Evolutionary conservation across 768 basidiomycete genomes (phyloP).

Genomic region (Antrodiella citrinella): DNA sequence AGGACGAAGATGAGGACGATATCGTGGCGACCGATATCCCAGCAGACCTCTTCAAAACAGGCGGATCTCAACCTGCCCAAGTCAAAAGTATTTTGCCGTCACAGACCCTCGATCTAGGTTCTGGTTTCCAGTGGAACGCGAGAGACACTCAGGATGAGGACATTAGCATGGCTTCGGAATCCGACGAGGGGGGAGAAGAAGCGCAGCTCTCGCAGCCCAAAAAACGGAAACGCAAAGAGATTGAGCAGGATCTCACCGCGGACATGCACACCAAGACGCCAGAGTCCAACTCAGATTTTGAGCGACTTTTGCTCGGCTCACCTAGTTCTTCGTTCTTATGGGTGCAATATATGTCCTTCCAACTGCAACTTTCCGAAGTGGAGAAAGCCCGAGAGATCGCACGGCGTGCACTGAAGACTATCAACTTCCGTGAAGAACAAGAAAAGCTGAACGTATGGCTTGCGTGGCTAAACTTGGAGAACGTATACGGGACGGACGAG

Average conservation of each 20-base stretch:
- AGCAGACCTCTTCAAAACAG: constrained; percentile 14
- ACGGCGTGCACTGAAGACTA: constrained; percentile 73
- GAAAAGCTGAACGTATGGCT: constrained; percentile 98
- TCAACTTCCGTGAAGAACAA: constrained; percentile 92
- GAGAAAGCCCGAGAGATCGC: constrained; percentile 91
- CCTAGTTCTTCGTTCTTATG: constrained; percentile 97
- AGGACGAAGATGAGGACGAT: constrained; percentile 23
- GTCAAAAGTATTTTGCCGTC: not conserved
- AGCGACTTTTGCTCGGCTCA: constrained; percentile 84
- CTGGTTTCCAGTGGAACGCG: constrained; percentile 69
- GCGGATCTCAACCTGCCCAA: not conserved
- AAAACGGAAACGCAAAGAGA: constrained; percentile 60
- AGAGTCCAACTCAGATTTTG: constrained; percentile 91
- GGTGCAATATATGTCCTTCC: constrained; percentile 99
- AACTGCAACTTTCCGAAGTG: constrained; percentile 90
- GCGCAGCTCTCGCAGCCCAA: constrained; percentile 49
- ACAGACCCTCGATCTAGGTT: constrained; percentile 41
- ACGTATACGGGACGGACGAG: constrained; percentile 82
- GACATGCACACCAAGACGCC: constrained; percentile 82
- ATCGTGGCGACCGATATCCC: constrained; percentile 41
- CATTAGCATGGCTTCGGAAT: constrained; percentile 34
- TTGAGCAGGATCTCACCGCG: constrained; percentile 75
- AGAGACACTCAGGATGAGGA: constrained; percentile 28
- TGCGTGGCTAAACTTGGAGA: constrained; percentile 91
- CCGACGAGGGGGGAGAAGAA: constrained; percentile 40